Conservation (phyloP, 2,329 filamentous ascomycete species). For the Tolypocladium tundrense region DNA sequence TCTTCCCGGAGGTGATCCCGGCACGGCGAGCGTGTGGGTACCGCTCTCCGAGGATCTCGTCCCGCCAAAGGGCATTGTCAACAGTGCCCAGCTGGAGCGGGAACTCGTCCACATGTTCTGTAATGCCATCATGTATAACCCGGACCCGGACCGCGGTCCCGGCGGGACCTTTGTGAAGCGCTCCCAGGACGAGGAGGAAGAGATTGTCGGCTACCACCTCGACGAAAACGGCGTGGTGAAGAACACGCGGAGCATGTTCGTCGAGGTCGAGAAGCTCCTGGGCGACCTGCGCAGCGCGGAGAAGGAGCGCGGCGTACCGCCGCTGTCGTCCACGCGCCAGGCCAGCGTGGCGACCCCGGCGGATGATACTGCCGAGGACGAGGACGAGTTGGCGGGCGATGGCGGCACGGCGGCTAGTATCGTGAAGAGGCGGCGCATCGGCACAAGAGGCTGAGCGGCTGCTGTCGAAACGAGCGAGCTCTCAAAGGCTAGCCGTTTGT, state of each 20-base stretch:
- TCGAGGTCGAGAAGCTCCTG: conserved; percentile 72
- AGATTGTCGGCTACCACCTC: conserved; percentile 50
- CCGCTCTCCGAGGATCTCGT: conserved; percentile 67
- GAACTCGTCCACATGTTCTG: conserved; percentile 95
- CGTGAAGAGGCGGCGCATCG: conserved; percentile 25
- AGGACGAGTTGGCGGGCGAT: conserved; percentile 36
- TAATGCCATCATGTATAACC: conserved; percentile 98
- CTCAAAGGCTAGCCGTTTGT: not conserved
- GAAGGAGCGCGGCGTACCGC: conserved; percentile 32
- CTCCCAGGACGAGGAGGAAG: conserved; percentile 31
- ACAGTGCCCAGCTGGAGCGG: conserved; percentile 83
- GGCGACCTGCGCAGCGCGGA: conserved; percentile 68
- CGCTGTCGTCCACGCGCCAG: conserved; percentile 21
- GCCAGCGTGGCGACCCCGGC: conserved; percentile 29
- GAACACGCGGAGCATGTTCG: conserved; percentile 82
- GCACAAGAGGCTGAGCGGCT: conserved; percentile 18
- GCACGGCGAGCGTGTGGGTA: conserved; percentile 48
- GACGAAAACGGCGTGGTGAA: conserved; percentile 82
- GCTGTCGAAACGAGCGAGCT: not conserved
- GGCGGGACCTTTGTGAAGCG: conserved; percentile 49
- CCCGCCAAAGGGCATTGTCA: conserved; percentile 83
- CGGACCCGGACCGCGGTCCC: conserved; percentile 63
- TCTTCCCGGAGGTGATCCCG: conserved; percentile 50
- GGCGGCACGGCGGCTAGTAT: conserved; percentile 20
- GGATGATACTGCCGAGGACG: conserved; percentile 38